Evolutionary conservation across 148 eudicot genomes (phyloP).

Genomic region (Euryodendron excelsum): DNA sequence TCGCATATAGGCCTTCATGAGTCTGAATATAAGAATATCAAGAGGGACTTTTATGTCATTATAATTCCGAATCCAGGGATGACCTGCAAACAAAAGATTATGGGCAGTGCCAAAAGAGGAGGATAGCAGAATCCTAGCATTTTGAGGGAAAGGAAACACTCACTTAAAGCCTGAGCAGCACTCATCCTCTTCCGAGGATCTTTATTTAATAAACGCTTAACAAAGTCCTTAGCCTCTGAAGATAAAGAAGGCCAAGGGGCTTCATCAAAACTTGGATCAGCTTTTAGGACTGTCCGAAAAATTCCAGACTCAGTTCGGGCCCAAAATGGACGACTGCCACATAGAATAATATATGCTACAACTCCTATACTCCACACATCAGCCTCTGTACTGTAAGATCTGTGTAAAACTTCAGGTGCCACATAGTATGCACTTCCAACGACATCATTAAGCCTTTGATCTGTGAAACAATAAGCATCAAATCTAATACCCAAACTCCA

Average conservation of each 20-base stretch:
- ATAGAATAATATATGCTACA: conserved; percentile 59
- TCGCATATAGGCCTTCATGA: conserved; percentile 61
- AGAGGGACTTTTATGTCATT: conserved; percentile 41
- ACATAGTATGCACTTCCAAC: conserved; percentile 72
- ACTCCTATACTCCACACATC: conserved; percentile 74
- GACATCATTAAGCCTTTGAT: conserved; percentile 58
- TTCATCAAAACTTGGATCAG: conserved; percentile 57
- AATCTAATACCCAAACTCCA: background rate
- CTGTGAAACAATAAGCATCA: conserved; percentile 28
- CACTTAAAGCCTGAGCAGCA: conserved; percentile 68
- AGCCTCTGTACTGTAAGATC: conserved; percentile 60
- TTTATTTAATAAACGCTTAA: conserved; percentile 46
- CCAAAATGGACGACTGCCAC: conserved; percentile 78
- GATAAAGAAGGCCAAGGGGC: conserved; percentile 60
- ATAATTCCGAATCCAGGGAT: conserved; percentile 53
- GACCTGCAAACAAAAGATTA: conserved; percentile 38
- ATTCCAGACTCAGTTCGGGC: conserved; percentile 68
- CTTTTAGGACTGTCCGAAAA: conserved; percentile 55
- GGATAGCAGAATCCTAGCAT: background rate
- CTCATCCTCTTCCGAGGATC: conserved; percentile 56
- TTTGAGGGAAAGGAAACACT: conserved; percentile 16
- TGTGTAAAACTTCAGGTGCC: conserved; percentile 67
- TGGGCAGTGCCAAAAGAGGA: background rate
- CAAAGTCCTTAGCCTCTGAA: conserved; percentile 55
- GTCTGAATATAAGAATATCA: conserved; percentile 49